Evolutionary conservation across 148 eudicot genomes (phyloP), one percentile per base, ranked within the genome.

Genomic region (Vaccinium macrocarpon): DNA sequence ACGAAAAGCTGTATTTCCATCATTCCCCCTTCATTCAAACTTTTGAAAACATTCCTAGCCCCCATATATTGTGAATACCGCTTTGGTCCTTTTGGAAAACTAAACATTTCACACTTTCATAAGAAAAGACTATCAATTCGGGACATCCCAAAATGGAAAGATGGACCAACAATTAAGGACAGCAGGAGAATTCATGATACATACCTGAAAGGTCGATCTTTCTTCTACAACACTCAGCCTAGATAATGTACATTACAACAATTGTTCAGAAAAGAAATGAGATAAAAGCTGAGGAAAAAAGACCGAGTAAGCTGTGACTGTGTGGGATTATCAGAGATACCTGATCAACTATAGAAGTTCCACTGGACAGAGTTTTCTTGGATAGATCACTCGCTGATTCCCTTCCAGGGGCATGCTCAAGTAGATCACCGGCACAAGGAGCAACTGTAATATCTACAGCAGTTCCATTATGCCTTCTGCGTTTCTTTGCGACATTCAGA

Each of bases 211-310:
- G 78, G 29, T 84, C 85, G 50, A 85, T 76, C 82, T 72, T 87
- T 82, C 87, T 83, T 87, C 84, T 86, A 84, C 93, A 91, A 88
- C 96, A 93, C n/a, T 82, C 88, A 51, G 93, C 90, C 98, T 94
- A 92, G 82, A 91, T 3, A n/a, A 38, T 79, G n/a, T 14, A 75
- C 35, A 75, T 10, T 12, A 81, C n/a, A 81, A 50, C 15, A 78
- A 50, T 84, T 49, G 85, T 1, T 87, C 80, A 87, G 87, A 78
- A 35, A 35, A 88, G 11, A n/a, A 42, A 51, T 6, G 49, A 13
- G 8, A 46, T 0, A 52, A 27, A 21, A 9, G 5, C 21, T 19
- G 12, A 21, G 51, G 6, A 48, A 27, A 75, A 74, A 86, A 9
- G 9, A 76, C 49, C 49, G 23, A 13, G 8, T 5, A 73, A 50